A percentile compares a stretch with the other conserved stretches of the same genome.
These are phyloP conservation scores for Cylindrotheca fusiformis DNA, from an alignment of 108 stramenopile species.

Conservation along the genomic window DNA sequence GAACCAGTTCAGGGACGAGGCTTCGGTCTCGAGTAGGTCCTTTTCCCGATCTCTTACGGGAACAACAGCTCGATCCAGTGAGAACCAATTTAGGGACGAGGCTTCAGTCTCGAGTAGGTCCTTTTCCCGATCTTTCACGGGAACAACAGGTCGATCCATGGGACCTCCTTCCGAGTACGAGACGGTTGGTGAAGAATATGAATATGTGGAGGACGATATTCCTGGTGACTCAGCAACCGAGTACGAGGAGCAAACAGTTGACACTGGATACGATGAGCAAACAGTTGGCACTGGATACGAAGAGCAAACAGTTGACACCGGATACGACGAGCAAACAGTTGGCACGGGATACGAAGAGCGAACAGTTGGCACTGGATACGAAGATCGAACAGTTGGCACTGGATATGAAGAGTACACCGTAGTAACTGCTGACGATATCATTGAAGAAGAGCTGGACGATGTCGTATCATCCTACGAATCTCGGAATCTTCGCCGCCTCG, in stretches of 20 bases:
- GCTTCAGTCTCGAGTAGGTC: not conserved
- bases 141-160: not conserved
- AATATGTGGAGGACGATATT: too few relatives aligned
- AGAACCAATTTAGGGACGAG: not conserved
- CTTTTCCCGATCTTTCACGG: not conserved
- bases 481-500: not conserved
- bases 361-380: not conserved
- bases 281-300: not conserved
- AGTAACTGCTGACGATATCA: not conserved
- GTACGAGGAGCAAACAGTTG: not conserved
- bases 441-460: not conserved
- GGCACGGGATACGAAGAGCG: not conserved
- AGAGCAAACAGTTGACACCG: not conserved
- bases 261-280: not conserved
- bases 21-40: not conserved
- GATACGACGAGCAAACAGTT: not conserved
- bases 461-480: not conserved
- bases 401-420: not conserved
- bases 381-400: not conserved
- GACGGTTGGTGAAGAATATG: too few relatives aligned
- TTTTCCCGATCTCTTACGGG: not conserved
- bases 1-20: not conserved
- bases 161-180: not conserved
- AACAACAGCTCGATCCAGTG: not conserved
- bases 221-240: not conserved